Evolutionary conservation across 257 asterid species (phyloP).

Genomic region (Eustoma russellianum): DNA sequence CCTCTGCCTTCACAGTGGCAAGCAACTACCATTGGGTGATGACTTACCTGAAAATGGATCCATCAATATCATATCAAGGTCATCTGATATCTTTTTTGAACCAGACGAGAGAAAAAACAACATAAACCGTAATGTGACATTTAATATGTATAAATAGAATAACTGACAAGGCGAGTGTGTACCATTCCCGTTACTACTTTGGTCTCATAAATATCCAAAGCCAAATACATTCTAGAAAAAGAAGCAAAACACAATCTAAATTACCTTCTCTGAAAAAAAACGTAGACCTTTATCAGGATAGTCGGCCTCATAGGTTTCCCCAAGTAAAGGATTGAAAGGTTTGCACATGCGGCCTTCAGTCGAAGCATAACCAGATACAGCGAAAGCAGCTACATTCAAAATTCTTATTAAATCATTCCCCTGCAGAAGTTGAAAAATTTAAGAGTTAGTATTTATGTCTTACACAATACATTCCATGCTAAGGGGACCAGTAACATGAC

Average conservation of each 20-base stretch:
- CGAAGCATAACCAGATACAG: conserved; percentile 98
- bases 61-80: background rate
- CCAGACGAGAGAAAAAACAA: background rate
- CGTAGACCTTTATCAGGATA: conserved; percentile 93
- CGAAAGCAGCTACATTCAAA: conserved; percentile 91
- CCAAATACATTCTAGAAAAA: background rate
- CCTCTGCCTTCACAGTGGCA: conserved; percentile 96
- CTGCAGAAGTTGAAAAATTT: conserved; percentile 30
- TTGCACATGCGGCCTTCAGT: conserved; percentile 98
- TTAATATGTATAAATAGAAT: background rate
- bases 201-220: background rate
- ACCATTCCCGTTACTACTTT: no score
- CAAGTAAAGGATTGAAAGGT: conserved; percentile 98
- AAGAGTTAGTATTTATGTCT: no score
- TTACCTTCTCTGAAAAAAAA: conserved; percentile 95
- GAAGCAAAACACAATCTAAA: background rate
- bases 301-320: conserved; percentile 97
- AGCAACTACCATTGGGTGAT: conserved; percentile 97
- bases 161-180: background rate
- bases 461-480: no score
- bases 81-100: background rate
- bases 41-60: conserved; percentile 67
- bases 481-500: no score
- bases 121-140: background rate
- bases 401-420: conserved; percentile 96